phyloP scores from a whole-genome alignment of 208 protist genomes.

The Leishmania major region DNA sequence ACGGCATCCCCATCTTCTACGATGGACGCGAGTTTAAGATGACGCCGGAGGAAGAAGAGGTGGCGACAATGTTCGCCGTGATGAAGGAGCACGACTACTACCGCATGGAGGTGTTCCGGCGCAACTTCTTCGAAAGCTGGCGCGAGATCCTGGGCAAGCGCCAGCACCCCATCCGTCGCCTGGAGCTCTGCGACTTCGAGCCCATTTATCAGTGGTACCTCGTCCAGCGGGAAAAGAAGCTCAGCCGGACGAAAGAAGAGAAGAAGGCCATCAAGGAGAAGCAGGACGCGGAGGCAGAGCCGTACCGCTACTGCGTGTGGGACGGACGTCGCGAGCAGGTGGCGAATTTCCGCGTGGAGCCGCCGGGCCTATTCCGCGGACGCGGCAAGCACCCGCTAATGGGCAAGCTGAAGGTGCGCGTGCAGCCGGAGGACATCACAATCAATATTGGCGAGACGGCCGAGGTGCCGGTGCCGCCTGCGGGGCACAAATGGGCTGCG shows the following conservation, averaged over 20 bases:
- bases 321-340: slow-evolving; percentile 96
- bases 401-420: slow-evolving; percentile 95
- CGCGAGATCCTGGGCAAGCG: slow-evolving; percentile 88
- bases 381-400: slow-evolving; percentile 97
- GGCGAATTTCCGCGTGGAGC: slow-evolving; percentile 98
- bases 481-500: slow-evolving; percentile 94
- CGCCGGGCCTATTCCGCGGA: slow-evolving; percentile 98
- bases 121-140: slow-evolving; percentile 98
- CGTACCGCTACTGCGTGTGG: slow-evolving; percentile 92
- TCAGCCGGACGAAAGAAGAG: slow-evolving; percentile 92
- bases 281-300: slow-evolving; percentile 85
- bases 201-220: slow-evolving; percentile 94
- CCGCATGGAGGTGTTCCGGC: slow-evolving; percentile 94
- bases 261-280: slow-evolving; percentile 90
- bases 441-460: slow-evolving; percentile 97
- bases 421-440: slow-evolving; percentile 97
- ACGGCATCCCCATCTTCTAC: slow-evolving; percentile 96
- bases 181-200: slow-evolving; percentile 98
- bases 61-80: slow-evolving; percentile 98
- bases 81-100: slow-evolving; percentile 96
- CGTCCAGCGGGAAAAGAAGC: slow-evolving; percentile 87
- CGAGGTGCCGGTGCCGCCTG: slow-evolving; percentile 86
- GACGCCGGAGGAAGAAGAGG: slow-evolving; percentile 96
- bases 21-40: slow-evolving; percentile 93
- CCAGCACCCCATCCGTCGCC: slow-evolving; percentile 89